Evolutionary conservation across 1,284 basidiomycete genomes (phyloP).

Genomic region (Wallemia hederae): DNA sequence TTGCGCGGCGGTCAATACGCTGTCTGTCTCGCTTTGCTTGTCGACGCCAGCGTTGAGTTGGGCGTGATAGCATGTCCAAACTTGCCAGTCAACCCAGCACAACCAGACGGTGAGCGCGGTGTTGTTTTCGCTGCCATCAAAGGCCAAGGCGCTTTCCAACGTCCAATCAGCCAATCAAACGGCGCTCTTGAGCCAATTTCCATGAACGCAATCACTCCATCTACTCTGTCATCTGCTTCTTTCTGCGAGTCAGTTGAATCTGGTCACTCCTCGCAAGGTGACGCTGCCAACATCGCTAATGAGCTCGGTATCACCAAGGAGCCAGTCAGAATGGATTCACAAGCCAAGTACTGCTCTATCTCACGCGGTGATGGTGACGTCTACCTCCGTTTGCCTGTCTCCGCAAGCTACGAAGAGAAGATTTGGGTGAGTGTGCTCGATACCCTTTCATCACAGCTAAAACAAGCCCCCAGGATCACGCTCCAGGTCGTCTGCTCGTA

Average conservation of each 20-base stretch:
- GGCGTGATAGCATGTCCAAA: conserved; percentile 93
- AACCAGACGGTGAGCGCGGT: conserved; percentile 34
- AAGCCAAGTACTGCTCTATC: conserved; percentile 80
- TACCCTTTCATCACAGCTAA: too few species aligned
- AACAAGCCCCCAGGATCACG: conserved; percentile 73
- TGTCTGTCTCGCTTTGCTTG: conserved; percentile 71
- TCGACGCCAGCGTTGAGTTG: conserved; percentile 52
- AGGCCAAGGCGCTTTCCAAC: conserved; percentile 38
- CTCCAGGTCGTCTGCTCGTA: conserved; percentile 55
- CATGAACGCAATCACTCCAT: conserved; percentile 8
- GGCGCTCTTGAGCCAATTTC: conserved; percentile 27
- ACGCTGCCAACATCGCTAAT: conserved; percentile 43
- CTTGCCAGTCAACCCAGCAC: conserved; percentile 28
- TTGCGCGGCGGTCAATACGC: conserved; percentile 89
- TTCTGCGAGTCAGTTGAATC: conserved; percentile 67
- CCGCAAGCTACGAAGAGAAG: conserved; percentile 53
- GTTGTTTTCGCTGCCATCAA: conserved; percentile 55
- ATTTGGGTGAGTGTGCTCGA: conserved; percentile 35
- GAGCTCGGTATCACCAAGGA: conserved; percentile 34
- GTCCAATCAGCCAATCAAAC: conserved; percentile 3
- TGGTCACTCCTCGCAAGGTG: conserved; percentile 60
- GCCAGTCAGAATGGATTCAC: conserved; percentile 79
- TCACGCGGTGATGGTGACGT: conserved; percentile 62
- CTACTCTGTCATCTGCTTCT: not conserved
- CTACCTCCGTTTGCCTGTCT: conserved; percentile 65